Evolutionary conservation across 129 eudicot genomes (phyloP), one percentile per base, ranked within the genome.

Genomic region (Tagetes patula): DNA sequence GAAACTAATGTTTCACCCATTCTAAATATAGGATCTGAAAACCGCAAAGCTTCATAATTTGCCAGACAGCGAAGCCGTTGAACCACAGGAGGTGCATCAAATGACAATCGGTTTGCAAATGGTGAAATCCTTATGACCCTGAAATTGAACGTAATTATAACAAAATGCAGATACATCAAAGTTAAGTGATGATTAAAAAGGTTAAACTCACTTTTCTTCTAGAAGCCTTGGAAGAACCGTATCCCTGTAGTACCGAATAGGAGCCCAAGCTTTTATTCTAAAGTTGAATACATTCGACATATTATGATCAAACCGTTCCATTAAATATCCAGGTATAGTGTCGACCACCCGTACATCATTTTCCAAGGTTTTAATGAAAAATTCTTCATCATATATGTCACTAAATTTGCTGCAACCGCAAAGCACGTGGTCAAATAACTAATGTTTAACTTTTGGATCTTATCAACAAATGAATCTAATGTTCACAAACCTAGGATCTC

Each of bases 91-190:
- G 99, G 99, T 60, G 97, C 91, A 82, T 94, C 99, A 85, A 86
- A 94, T 37, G 99, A 90, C 80, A 94, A 80, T 2, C 99, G 91
- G 68, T 94, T 94, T 80, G 99, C 99, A 82, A 94, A 94, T 3
- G 99, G 99, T 75, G 99, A 94, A 48, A 94, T 90, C 87, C 99
- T 84, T 83, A 94, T 90, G 71, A 90, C 85, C 97, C 99, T 94
- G 77, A 63, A 70, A 54, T 65, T 5, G 2, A 14, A 32, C 6
- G 58, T 49, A 48, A 27, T 46, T 49, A 46, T 14, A 14, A 42
- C 27, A 20, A 20, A 20, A 20, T 20, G 34, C 46, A 64, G 5
- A 68, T 9, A 41, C 42, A 64, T 37, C 37, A 68, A 72, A 12
- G 50, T 61, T 31, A 47, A 6, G 45, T 50, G 30, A 36, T 20